These are phyloP conservation scores for Beta corolliflora DNA, from an alignment of 179 eudicot genomes.

Conservation along the genomic window DNA sequence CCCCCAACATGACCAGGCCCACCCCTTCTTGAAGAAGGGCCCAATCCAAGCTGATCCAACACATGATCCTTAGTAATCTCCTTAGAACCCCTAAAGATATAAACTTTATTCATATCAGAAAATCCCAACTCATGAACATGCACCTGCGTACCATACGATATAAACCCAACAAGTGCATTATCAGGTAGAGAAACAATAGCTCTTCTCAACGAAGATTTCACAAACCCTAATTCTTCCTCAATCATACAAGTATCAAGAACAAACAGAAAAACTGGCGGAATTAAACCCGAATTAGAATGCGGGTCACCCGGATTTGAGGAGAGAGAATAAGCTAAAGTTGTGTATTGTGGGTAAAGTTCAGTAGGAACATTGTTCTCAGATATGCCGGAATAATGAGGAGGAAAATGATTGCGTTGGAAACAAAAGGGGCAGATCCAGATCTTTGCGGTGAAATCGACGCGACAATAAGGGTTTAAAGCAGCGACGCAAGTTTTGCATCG, in stretches of 20 bases:
- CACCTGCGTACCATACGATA: conserved; percentile 89
- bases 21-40: conserved; percentile 21
- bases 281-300: neutral
- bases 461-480: conserved; percentile 66
- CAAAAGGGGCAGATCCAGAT: conserved; percentile 98
- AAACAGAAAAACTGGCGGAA: conserved; percentile 58
- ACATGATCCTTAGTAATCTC: conserved; percentile 79
- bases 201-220: conserved; percentile 65
- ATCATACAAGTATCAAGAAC: conserved; percentile 86
- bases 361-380: conserved; percentile 86
- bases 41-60: conserved; percentile 90
- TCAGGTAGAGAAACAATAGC: conserved; percentile 75
- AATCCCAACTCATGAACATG: conserved; percentile 94
- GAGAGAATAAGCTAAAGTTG: conserved; percentile 56
- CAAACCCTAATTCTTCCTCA: conserved; percentile 86
- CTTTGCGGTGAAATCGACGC: conserved; percentile 69
- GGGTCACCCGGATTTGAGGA: conserved; percentile 1
- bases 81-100: conserved; percentile 80
- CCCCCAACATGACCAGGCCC: conserved; percentile 10
- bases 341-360: conserved; percentile 75
- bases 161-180: conserved; percentile 76
- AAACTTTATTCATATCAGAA: conserved; percentile 79
- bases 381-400: conserved; percentile 64
- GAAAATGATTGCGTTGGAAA: conserved; percentile 84
- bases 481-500: conserved; percentile 77